phyloP scores from a whole-genome alignment of 2,329 filamentous ascomycete genomes.

The Aspergillus sp. region DNA sequence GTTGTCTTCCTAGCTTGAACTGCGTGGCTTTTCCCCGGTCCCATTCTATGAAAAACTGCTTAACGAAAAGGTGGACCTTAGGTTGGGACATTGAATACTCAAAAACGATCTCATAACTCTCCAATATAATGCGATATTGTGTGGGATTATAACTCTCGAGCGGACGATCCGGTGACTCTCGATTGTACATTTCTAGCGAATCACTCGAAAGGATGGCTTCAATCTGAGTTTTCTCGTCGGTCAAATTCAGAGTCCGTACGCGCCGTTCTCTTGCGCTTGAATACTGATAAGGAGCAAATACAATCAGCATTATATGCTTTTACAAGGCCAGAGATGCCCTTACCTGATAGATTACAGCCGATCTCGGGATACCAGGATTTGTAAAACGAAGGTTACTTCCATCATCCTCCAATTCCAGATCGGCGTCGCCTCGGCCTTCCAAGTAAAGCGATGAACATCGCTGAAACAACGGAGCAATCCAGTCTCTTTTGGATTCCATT shows the following conservation, averaged over 20 bases:
- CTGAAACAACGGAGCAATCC: constrained; percentile 21
- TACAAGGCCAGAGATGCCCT: not conserved
- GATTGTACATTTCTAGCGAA: constrained; percentile 17
- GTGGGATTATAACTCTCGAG: constrained; percentile 14
- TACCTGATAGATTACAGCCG: constrained; percentile 28
- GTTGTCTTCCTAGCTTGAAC: constrained; percentile 10
- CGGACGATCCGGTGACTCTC: constrained; percentile 9
- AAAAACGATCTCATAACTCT: constrained; percentile 31
- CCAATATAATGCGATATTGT: constrained; percentile 25
- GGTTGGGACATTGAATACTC: constrained; percentile 17
- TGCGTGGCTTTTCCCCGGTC: constrained; percentile 9
- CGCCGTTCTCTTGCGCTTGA: not conserved
- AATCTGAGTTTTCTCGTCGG: constrained; percentile 30
- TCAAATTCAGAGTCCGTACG: constrained; percentile 17
- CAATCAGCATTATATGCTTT: not conserved
- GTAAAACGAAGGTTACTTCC: constrained; percentile 28
- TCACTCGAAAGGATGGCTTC: constrained; percentile 23
- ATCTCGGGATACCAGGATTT: constrained; percentile 3
- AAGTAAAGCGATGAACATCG: constrained; percentile 16
- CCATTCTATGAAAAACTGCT: constrained; percentile 19
- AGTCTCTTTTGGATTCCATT: constrained; percentile 18
- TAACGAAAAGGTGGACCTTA: constrained; percentile 19
- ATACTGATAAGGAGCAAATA: not conserved
- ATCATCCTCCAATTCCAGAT: constrained; percentile 24
- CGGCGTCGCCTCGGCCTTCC: constrained; percentile 4